Percentiles rank a stretch among this genome's conserved stretches.
Evolutionary conservation across 805 yeast genomes (phyloP).

Genomic region (Candida broadrunensis): DNA sequence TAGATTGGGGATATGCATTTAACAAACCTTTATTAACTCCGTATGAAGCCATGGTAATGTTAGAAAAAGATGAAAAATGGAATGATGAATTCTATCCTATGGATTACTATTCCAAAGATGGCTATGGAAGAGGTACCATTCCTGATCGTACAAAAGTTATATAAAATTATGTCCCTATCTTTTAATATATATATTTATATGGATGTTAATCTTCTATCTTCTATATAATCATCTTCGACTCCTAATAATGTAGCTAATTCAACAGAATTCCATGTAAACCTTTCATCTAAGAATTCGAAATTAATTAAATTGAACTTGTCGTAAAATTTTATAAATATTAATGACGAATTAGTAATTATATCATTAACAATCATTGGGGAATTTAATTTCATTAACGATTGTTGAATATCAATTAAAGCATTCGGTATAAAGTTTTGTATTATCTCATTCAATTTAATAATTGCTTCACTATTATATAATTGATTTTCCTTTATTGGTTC

Average conservation of each 20-base stretch:
- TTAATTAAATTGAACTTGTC: slow-evolving; percentile 35
- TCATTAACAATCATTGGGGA: slow-evolving; percentile 63
- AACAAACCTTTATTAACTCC: slow-evolving; percentile 90
- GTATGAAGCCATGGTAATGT: slow-evolving; percentile 90
- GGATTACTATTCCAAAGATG: slow-evolving; percentile 90
- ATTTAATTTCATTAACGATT: slow-evolving; percentile 51
- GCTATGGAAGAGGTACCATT: slow-evolving; percentile 83
- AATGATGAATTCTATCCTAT: slow-evolving; percentile 73
- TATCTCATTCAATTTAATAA: slow-evolving; percentile 41
- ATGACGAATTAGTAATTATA: slow-evolving; percentile 48
- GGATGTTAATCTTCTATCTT: slow-evolving; percentile 6
- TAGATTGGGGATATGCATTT: slow-evolving; percentile 99
- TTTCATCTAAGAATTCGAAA: slow-evolving; percentile 29
- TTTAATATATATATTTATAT: not conserved
- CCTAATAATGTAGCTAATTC: slow-evolving; percentile 75
- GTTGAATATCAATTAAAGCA: slow-evolving; percentile 60
- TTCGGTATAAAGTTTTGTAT: slow-evolving; percentile 55
- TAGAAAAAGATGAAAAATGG: slow-evolving; percentile 71
- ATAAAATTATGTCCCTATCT: slow-evolving; percentile 2
- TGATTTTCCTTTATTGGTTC: slow-evolving; percentile 63
- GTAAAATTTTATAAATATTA: slow-evolving; percentile 49
- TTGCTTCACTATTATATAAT: slow-evolving; percentile 43
- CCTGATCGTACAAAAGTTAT: slow-evolving; percentile 43
- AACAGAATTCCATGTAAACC: slow-evolving; percentile 51
- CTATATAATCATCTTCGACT: slow-evolving; percentile 42